A percentile compares a stretch with the other conserved stretches of the same genome.
Evolutionary conservation across 1,139 yeast genomes (phyloP).

Genomic region (Pichia sp.): DNA sequence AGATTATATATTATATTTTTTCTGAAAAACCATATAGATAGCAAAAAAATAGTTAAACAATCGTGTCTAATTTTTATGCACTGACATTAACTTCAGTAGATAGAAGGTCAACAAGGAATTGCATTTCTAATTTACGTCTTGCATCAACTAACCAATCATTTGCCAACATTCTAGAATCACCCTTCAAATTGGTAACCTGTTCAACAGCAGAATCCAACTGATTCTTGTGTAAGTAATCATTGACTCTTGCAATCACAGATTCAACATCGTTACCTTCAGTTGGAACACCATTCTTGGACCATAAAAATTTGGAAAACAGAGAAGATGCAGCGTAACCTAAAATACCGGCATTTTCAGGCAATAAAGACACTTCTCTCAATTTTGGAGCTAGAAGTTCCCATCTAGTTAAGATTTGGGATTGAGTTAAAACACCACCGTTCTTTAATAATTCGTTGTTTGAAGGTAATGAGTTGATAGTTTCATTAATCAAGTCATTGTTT

Average conservation of each 20-base stretch:
- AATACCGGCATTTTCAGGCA: slow-evolving; percentile 91
- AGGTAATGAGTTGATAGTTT: slow-evolving; percentile 31
- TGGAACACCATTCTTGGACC: slow-evolving; percentile 57
- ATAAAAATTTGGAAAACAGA: slow-evolving; percentile 65
- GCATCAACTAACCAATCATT: slow-evolving; percentile 88
- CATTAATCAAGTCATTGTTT: slow-evolving; percentile 21
- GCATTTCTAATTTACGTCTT: slow-evolving; percentile 81
- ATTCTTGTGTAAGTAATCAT: slow-evolving; percentile 65
- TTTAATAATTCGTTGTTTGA: slow-evolving; percentile 32
- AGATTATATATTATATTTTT: too few species aligned
- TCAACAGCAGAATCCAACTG: slow-evolving; percentile 85
- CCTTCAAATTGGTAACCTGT: slow-evolving; percentile 82
- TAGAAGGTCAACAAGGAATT: slow-evolving; percentile 62
- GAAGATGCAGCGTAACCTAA: slow-evolving; percentile 83
- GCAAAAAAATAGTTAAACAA: neutral
- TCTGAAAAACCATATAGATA: too few species aligned
- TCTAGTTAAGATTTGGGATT: slow-evolving; percentile 60
- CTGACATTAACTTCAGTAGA: slow-evolving; percentile 40
- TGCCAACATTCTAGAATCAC: slow-evolving; percentile 89
- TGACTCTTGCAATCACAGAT: slow-evolving; percentile 80
- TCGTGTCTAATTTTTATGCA: slow-evolving; percentile 9
- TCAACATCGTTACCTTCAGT: slow-evolving; percentile 71
- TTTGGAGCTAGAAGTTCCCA: slow-evolving; percentile 79
- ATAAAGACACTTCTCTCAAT: slow-evolving; percentile 69
- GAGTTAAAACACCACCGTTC: slow-evolving; percentile 38